Percentiles rank a stretch among this genome's conserved stretches.
Conservation (phyloP, 192 early-diverging fungal genomes). For the Phycomyces blakesleeanus region DNA sequence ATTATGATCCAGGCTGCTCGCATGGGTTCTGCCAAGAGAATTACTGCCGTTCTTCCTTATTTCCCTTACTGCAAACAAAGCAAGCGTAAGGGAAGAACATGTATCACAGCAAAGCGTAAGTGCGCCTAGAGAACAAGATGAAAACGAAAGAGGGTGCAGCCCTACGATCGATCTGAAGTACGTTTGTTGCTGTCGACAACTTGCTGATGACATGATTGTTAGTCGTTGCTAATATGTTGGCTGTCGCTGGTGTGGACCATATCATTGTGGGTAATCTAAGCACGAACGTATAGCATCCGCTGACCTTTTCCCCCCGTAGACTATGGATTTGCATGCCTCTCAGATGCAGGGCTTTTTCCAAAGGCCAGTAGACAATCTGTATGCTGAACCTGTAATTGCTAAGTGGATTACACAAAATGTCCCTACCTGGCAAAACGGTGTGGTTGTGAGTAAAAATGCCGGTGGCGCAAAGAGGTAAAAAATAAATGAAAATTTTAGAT, state of each 20-base stretch:
- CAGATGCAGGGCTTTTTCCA: slow-evolving; percentile 87
- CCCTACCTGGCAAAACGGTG: slow-evolving; percentile 78
- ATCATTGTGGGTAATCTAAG: slow-evolving; percentile 45
- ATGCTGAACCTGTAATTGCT: slow-evolving; percentile 83
- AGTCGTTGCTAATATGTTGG: slow-evolving; percentile 94
- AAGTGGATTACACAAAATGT: slow-evolving; percentile 90
- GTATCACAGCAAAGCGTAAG: slow-evolving; percentile 84
- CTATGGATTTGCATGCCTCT: slow-evolving; percentile 94
- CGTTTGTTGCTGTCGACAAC: not conserved
- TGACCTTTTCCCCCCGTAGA: slow-evolving; percentile 28
- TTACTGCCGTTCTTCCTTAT: slow-evolving; percentile 93
- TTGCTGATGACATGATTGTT: not conserved
- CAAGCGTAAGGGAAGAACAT: slow-evolving; percentile 93
- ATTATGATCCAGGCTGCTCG: slow-evolving; percentile 98
- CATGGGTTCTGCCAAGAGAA: slow-evolving; percentile 84
- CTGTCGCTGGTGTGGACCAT: slow-evolving; percentile 83
- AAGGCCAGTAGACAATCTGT: slow-evolving; percentile 92
- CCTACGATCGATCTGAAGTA: not conserved
- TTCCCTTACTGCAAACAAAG: slow-evolving; percentile 94
- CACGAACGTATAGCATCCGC: not conserved
- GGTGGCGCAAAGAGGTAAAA: slow-evolving; percentile 90
- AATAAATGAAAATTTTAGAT: not conserved
- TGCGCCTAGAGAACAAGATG: not conserved
- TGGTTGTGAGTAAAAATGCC: slow-evolving; percentile 98
- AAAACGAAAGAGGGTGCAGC: too few relatives aligned